phyloP scores from a whole-genome alignment of 139 green algal species.

The Mesotaenium endlicherianum region DNA sequence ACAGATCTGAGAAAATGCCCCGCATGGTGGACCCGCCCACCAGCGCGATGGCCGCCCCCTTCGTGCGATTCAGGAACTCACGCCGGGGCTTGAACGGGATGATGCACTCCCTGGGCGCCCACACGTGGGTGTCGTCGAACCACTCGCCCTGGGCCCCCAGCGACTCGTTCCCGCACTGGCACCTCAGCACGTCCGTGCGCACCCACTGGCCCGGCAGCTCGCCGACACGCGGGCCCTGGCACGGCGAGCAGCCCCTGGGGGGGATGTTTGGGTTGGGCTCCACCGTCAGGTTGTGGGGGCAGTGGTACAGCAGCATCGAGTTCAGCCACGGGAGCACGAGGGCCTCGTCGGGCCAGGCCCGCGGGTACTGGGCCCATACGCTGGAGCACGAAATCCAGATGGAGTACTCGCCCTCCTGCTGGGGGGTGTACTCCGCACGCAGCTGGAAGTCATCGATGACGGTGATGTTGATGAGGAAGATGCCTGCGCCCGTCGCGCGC shows the following conservation, averaged over 20 bases:
- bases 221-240: background rate
- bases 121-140: background rate
- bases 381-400: background rate
- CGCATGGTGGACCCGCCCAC: background rate
- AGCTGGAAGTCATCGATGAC: background rate
- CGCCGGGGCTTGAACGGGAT: background rate
- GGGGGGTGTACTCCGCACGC: background rate
- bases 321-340: background rate
- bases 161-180: background rate
- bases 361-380: background rate
- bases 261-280: background rate
- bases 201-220: background rate
- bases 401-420: conserved; percentile 4
- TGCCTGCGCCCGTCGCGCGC: background rate
- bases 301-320: background rate
- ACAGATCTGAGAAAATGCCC: background rate
- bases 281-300: background rate
- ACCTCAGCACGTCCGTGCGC: background rate
- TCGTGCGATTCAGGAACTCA: background rate
- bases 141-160: background rate
- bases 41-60: background rate
- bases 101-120: background rate
- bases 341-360: background rate
- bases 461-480: background rate
- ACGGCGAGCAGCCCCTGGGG: background rate